These are phyloP conservation scores for Theileria annulata DNA, from an alignment of 169 alveolate species.

Conservation along the genomic window DNA sequence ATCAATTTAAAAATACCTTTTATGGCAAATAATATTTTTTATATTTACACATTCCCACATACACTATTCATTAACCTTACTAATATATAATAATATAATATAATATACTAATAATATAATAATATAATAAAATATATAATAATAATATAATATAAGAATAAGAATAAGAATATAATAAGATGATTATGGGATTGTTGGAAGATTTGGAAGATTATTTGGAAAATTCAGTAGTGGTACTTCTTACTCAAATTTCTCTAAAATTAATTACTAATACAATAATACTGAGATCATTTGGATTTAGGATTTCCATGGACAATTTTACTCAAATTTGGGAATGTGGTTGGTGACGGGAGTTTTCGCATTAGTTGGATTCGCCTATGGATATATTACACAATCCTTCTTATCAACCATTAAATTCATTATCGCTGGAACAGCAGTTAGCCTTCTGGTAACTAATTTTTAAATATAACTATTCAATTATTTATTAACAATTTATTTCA, in stretches of 20 bases:
- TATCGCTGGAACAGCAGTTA: slow-evolving; percentile 12
- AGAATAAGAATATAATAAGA: not conserved
- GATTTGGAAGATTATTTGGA: slow-evolving; percentile 5
- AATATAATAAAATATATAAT: too few relatives aligned
- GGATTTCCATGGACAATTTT: slow-evolving; percentile 68
- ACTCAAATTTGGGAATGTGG: slow-evolving; percentile 18
- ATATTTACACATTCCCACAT: too few relatives aligned
- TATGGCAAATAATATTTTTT: not conserved
- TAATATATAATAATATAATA: too few relatives aligned
- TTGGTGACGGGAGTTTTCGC: slow-evolving; percentile 14
- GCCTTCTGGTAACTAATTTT: slow-evolving; percentile 20
- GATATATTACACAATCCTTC: slow-evolving; percentile 43
- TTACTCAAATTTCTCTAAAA: not conserved
- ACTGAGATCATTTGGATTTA: not conserved
- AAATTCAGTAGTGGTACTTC: slow-evolving; percentile 9
- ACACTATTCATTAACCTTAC: too few relatives aligned
- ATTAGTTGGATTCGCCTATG: slow-evolving; percentile 38
- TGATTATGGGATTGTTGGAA: not conserved
- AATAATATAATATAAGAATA: too few relatives aligned
- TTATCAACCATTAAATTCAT: slow-evolving; percentile 17
- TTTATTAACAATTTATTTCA: not conserved
- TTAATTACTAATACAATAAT: not conserved
- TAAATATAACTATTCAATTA: not conserved
- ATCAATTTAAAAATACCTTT: not conserved
- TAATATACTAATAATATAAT: too few relatives aligned